A percentile compares a stretch with the other conserved stretches of the same genome.
phyloP scores from a whole-genome alignment of 228 moss, liverwort and hornwort species.

The Sphagnum magellanicum region DNA sequence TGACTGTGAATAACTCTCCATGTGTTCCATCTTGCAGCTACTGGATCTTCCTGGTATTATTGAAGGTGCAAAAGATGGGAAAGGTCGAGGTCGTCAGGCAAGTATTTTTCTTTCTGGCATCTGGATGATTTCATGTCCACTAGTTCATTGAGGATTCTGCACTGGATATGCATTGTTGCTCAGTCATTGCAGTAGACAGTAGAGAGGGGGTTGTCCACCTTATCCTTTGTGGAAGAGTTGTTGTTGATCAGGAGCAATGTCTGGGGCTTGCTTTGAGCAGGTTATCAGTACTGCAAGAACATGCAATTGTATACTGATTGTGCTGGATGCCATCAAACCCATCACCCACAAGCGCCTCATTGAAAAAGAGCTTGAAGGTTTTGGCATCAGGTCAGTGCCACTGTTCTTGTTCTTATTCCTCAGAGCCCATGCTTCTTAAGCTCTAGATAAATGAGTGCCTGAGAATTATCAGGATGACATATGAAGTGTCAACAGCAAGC shows the following conservation, averaged over 20 bases:
- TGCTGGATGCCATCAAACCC: constrained; percentile 97
- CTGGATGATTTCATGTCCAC: no score
- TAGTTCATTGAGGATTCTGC: no score
- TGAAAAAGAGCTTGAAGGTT: constrained; percentile 98
- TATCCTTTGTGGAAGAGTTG: no score
- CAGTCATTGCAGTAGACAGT: no score
- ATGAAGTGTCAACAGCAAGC: neutral
- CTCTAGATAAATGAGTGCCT: no score
- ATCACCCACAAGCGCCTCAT: constrained; percentile 97
- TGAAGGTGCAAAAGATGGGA: constrained; percentile 98
- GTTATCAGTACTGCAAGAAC: constrained; percentile 91
- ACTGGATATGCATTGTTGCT: no score
- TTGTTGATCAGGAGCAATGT: no score
- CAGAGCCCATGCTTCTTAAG: no score
- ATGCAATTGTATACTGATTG: constrained; percentile 95
- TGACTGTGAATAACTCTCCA: neutral
- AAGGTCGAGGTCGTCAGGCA: constrained; percentile 95
- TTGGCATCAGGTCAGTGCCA: constrained; percentile 71
- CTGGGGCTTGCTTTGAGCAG: constrained; percentile 11
- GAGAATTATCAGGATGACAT: no score
- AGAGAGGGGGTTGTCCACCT: no score
- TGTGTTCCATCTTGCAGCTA: constrained; percentile 24
- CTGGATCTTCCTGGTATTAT: constrained; percentile 97
- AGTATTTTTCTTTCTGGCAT: no score
- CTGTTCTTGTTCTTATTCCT: neutral